Percentiles rank a stretch among this genome's conserved stretches.
These are phyloP conservation scores for Creolimax fragrantissima DNA, from an alignment of 78 protist genomes.

Conservation along the genomic window DNA sequence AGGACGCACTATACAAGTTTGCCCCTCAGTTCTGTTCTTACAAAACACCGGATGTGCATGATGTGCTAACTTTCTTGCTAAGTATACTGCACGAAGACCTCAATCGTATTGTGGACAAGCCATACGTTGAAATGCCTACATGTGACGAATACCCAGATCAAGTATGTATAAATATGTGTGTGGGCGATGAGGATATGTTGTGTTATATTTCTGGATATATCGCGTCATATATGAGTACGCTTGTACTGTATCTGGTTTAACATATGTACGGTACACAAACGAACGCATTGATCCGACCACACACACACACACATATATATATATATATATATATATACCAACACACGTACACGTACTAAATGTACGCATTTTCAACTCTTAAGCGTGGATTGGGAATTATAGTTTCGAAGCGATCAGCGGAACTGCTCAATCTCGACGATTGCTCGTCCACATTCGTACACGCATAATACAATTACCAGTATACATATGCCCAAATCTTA, in stretches of 20 bases:
- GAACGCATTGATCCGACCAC: not conserved
- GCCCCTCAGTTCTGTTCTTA: too few relatives aligned
- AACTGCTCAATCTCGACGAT: not conserved
- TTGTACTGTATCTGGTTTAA: not conserved
- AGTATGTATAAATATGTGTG: not conserved
- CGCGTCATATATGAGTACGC: not conserved
- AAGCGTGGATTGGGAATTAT: not conserved
- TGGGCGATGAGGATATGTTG: too few relatives aligned
- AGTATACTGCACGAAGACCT: conserved; percentile 83
- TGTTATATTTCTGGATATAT: too few relatives aligned
- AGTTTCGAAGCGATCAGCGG: not conserved
- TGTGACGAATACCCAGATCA: not conserved
- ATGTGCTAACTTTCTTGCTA: conserved; percentile 28
- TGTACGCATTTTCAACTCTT: too few relatives aligned
- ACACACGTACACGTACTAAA: not conserved
- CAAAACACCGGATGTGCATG: too few relatives aligned
- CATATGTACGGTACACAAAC: not conserved
- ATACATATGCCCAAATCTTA: not conserved
- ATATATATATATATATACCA: not conserved
- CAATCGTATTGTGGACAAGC: conserved; percentile 50
- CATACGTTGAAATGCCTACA: conserved; percentile 39
- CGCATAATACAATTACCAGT: not conserved
- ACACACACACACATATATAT: not conserved
- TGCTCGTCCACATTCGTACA: not conserved
- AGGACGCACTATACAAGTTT: too few relatives aligned